Evolutionary conservation across 257 asterid genomes (phyloP).

Genomic region (Nicotiana benthamiana): DNA sequence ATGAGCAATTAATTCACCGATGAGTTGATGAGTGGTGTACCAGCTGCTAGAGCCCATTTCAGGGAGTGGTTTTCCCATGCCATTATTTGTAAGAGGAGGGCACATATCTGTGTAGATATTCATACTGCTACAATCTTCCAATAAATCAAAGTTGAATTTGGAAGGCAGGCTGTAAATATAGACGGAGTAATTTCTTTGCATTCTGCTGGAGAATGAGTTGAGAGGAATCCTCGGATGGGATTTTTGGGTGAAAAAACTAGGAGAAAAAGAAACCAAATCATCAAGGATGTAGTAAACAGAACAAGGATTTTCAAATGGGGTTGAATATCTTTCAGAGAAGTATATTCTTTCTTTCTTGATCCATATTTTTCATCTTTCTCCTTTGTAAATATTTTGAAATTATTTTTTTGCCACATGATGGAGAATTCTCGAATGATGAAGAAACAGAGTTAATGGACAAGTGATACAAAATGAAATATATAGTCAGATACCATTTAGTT

Average conservation of each 20-base stretch:
- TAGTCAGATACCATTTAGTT: background rate
- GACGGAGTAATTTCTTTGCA: background rate
- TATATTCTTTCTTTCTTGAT: background rate
- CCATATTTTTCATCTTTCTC: background rate
- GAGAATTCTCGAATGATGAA: background rate
- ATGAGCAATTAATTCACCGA: background rate
- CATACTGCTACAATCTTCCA: background rate
- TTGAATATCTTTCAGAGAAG: background rate
- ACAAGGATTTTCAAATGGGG: background rate
- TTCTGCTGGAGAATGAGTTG: background rate
- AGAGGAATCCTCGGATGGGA: background rate
- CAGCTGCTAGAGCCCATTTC: background rate
- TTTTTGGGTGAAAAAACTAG: background rate
- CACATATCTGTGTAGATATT: constrained; percentile 8
- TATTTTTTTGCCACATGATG: constrained; percentile 3
- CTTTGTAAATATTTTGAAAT: background rate
- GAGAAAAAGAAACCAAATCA: constrained; percentile 6
- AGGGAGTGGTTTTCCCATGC: background rate
- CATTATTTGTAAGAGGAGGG: constrained; percentile 8
- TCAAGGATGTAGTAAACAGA: background rate
- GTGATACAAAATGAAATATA: background rate
- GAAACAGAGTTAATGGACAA: background rate
- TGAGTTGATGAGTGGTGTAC: constrained; percentile 5
- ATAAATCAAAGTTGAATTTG: background rate
- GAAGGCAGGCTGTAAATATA: background rate